These are phyloP conservation scores for Oxalis stricta DNA, from an alignment of 441 rosid genomes.

Conservation along the genomic window DNA sequence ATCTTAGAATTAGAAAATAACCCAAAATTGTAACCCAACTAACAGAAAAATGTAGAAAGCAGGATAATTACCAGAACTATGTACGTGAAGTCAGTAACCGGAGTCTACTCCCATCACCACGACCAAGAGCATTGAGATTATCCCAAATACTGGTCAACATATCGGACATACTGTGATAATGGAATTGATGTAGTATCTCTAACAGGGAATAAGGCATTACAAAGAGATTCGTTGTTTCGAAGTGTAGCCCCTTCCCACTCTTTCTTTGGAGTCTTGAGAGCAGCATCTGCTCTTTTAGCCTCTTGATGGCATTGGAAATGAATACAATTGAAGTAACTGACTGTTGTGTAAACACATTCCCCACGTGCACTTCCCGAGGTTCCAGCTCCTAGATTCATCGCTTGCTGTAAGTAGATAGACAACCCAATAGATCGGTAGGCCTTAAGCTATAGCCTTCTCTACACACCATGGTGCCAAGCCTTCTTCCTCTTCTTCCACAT, in stretches of 20 bases:
- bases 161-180: slow-evolving; percentile 65
- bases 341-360: slow-evolving; percentile 97
- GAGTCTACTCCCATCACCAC: slow-evolving; percentile 94
- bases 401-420: slow-evolving; percentile 90
- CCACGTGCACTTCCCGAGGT: slow-evolving; percentile 95
- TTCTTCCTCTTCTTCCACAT: slow-evolving; percentile 96
- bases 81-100: slow-evolving; percentile 91
- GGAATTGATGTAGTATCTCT: slow-evolving; percentile 93
- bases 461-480: slow-evolving; percentile 99
- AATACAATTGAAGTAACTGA: slow-evolving; percentile 89
- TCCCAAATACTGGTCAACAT: slow-evolving; percentile 98
- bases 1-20: no score
- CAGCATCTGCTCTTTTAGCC: slow-evolving; percentile 98
- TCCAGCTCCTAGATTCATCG: slow-evolving; percentile 93
- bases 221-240: slow-evolving; percentile 94
- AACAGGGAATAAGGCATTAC: slow-evolving; percentile 95
- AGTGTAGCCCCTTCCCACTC: slow-evolving; percentile 99
- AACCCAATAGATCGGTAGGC: slow-evolving; percentile 89
- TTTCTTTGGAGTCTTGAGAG: slow-evolving; percentile 93
- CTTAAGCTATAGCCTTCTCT: slow-evolving; percentile 98
- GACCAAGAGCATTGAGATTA: slow-evolving; percentile 92
- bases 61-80: slow-evolving; percentile 66
- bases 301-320: slow-evolving; percentile 99
- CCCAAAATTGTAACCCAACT: neutral
- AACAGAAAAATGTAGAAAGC: neutral